Conservation (phyloP, 148 eudicot genomes). For the Camellia granthamiana region DNA sequence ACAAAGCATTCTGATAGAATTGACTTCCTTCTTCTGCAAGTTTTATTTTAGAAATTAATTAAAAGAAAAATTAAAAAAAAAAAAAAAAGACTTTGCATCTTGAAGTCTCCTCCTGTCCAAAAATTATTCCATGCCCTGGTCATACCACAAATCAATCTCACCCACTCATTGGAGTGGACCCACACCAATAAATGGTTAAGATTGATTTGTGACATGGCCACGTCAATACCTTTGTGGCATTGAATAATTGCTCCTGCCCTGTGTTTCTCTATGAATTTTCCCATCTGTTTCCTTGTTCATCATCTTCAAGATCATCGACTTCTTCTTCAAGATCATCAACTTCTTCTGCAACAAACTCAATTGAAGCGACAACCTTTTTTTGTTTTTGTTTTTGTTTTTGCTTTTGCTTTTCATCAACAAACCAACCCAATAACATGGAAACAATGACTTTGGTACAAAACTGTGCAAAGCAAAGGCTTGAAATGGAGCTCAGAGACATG, state of each 20-base stretch:
- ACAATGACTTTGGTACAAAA: background rate
- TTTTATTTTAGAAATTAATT: too few relatives aligned
- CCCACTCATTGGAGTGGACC: too few relatives aligned
- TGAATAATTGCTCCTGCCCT: too few relatives aligned
- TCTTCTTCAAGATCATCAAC: background rate
- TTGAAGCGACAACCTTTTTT: background rate
- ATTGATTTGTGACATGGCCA: too few relatives aligned
- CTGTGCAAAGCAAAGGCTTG: slow-evolving; percentile 2
- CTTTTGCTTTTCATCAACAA: background rate
- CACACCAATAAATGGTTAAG: too few relatives aligned
- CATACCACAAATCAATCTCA: too few relatives aligned
- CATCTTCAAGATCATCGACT: background rate
- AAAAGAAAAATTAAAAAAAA: background rate
- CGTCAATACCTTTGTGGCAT: too few relatives aligned
- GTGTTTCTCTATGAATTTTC: background rate
- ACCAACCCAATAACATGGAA: background rate
- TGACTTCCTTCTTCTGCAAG: too few relatives aligned
- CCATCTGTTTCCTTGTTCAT: background rate
- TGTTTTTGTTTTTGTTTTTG: too few relatives aligned
- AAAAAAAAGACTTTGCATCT: background rate
- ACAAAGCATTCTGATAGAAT: too few relatives aligned
- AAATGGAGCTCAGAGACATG: slow-evolving; percentile 4
- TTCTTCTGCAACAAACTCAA: background rate
- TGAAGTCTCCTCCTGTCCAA: background rate
- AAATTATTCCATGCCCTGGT: too few relatives aligned